Evolutionary conservation across 2,329 filamentous ascomycete species (phyloP).

Genomic region (Talaromyces sp.): DNA sequence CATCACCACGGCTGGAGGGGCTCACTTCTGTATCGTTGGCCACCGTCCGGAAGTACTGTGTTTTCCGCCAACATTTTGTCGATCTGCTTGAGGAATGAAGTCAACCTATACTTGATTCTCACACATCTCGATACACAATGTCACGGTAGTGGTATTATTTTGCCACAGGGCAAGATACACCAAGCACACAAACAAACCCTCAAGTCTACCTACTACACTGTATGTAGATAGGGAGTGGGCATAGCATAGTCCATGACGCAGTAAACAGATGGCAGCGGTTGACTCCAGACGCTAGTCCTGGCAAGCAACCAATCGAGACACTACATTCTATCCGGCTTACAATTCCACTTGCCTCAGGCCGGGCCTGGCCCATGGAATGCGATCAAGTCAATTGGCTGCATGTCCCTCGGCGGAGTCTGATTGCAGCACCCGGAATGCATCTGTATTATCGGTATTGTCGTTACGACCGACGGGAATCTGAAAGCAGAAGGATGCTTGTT

Average conservation of each 20-base stretch:
- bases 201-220: too few species aligned
- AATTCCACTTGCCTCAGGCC: background rate
- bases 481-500: conserved; percentile 1
- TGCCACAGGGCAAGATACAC: too few species aligned
- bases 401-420: background rate
- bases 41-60: background rate
- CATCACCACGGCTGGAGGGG: background rate
- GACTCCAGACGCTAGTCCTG: background rate
- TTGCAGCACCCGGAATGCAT: background rate
- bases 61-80: background rate
- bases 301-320: background rate
- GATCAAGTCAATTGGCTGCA: background rate
- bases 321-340: background rate
- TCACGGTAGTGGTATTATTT: too few species aligned
- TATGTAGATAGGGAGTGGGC: too few species aligned
- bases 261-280: conserved; percentile 1
- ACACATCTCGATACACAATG: too few species aligned
- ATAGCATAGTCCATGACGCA: conserved; percentile 2
- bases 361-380: conserved; percentile 1
- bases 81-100: too few species aligned
- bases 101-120: too few species aligned
- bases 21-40: background rate
- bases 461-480: background rate
- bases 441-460: background rate
- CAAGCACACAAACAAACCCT: background rate